Conservation (phyloP, 495 filamentous ascomycete species). For the Oleoguttula mirabilis region DNA sequence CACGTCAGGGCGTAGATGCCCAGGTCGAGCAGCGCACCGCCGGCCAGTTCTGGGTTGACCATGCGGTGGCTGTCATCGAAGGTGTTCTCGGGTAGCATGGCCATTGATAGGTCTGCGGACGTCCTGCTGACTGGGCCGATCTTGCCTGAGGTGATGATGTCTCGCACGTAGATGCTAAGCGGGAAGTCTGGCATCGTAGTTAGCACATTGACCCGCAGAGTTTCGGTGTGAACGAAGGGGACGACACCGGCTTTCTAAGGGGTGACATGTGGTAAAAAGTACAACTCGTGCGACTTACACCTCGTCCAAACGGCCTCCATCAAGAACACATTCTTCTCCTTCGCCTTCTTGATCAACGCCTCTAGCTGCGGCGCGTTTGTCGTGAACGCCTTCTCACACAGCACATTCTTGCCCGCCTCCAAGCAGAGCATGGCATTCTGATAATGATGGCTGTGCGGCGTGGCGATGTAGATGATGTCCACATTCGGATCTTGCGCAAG, state of each 20-base stretch:
- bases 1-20: conserved; percentile 86
- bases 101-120: conserved; percentile 55
- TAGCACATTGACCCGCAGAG: no score
- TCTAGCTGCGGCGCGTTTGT: conserved; percentile 73
- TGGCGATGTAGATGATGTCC: conserved; percentile 87
- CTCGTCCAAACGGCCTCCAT: conserved; percentile 96
- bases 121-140: conserved; percentile 72
- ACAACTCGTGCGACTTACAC: conserved; percentile 30
- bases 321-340: conserved; percentile 72
- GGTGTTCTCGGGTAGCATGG: conserved; percentile 38
- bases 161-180: conserved; percentile 58
- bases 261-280: no score
- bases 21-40: conserved; percentile 73
- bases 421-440: conserved; percentile 75
- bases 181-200: no score
- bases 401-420: conserved; percentile 72
- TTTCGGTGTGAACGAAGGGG: no score
- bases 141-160: conserved; percentile 52
- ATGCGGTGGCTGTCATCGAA: conserved; percentile 57
- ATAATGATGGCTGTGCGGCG: conserved; percentile 92
- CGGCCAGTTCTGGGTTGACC: conserved; percentile 77
- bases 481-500: conserved; percentile 65
- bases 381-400: conserved; percentile 91
- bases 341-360: conserved; percentile 58
- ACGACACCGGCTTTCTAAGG: no score